Percentiles rank a stretch among this genome's conserved stretches.
Evolutionary conservation across 768 basidiomycete species (phyloP).

Genomic region (Podaxis pistillaris): DNA sequence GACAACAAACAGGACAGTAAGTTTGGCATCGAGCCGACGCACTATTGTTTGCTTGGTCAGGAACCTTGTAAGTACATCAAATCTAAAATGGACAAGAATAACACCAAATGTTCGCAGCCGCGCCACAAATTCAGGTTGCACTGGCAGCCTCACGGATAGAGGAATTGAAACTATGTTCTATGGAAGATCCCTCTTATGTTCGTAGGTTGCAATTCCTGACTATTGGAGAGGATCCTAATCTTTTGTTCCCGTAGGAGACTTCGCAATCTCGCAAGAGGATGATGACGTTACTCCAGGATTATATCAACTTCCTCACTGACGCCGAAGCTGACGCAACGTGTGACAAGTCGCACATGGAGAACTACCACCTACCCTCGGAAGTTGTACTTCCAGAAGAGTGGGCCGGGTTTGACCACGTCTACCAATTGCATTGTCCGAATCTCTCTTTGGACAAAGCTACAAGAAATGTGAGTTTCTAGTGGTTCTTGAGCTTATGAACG

Average conservation of each 20-base stretch:
- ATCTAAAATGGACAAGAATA: background rate
- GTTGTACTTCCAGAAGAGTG: constrained; percentile 67
- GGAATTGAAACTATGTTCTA: constrained; percentile 36
- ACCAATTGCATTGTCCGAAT: constrained; percentile 85
- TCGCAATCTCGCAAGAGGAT: constrained; percentile 33
- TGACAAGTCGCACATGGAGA: constrained; percentile 29
- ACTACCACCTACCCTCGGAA: constrained; percentile 67
- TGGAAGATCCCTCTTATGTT: constrained; percentile 3
- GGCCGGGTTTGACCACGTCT: constrained; percentile 86
- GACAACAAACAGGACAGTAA: constrained; percentile 55
- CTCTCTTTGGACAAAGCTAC: constrained; percentile 74
- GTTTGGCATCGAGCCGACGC: constrained; percentile 85
- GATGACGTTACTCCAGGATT: constrained; percentile 59
- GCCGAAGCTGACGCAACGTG: constrained; percentile 41
- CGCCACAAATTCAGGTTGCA: constrained; percentile 61
- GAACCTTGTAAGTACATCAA: constrained; percentile 54
- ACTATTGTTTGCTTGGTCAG: constrained; percentile 75
- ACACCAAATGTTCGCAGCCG: constrained; percentile 37
- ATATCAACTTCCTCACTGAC: constrained; percentile 52
- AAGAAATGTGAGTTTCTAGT: constrained; percentile 63
- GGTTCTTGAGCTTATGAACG: background rate
- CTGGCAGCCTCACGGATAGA: constrained; percentile 55
- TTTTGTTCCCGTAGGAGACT: constrained; percentile 15
- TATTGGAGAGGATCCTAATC: background rate
- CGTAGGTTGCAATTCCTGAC: background rate